A percentile compares a stretch with the other conserved stretches of the same genome.
These are phyloP conservation scores for Anthracocystis panici-leucophaei DNA, from an alignment of 1,284 basidiomycete species.

Conservation along the genomic window DNA sequence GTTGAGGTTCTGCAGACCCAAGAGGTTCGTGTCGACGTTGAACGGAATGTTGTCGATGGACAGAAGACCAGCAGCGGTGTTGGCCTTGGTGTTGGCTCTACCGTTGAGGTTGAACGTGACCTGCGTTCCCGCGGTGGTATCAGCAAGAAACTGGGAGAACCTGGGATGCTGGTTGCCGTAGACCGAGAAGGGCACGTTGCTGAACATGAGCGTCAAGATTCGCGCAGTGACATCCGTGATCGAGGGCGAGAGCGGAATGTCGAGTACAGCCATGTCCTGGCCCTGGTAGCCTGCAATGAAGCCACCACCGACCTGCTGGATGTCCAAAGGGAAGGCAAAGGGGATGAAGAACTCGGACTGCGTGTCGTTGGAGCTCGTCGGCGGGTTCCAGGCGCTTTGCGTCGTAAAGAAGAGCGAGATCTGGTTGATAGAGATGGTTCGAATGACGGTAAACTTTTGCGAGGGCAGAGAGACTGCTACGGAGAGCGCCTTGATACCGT, in stretches of 20 bases:
- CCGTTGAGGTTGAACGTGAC: slow-evolving; percentile 76
- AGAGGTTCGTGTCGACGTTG: slow-evolving; percentile 76
- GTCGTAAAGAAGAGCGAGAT: slow-evolving; percentile 77
- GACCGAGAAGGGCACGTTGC: slow-evolving; percentile 76
- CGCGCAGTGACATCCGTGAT: slow-evolving; percentile 77
- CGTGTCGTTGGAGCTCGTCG: slow-evolving; percentile 76
- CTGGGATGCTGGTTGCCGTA: slow-evolving; percentile 73
- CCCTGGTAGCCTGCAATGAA: slow-evolving; percentile 76
- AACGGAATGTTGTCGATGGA: slow-evolving; percentile 75
- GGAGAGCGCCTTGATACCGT: slow-evolving; percentile 78
- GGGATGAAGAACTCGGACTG: slow-evolving; percentile 78
- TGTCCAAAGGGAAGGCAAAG: slow-evolving; percentile 80
- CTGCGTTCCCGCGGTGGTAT: slow-evolving; percentile 74
- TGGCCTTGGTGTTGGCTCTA: slow-evolving; percentile 74
- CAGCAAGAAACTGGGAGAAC: slow-evolving; percentile 79
- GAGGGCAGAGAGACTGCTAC: slow-evolving; percentile 78
- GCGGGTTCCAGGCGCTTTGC: slow-evolving; percentile 73
- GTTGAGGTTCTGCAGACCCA: slow-evolving; percentile 78
- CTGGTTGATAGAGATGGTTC: slow-evolving; percentile 77
- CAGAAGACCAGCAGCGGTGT: slow-evolving; percentile 81
- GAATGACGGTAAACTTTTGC: slow-evolving; percentile 78
- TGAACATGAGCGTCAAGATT: slow-evolving; percentile 77
- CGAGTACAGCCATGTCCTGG: slow-evolving; percentile 76
- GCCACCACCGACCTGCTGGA: slow-evolving; percentile 76
- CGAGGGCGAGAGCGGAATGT: slow-evolving; percentile 76